Base-by-base conservation (phyloP, 2,329 filamentous ascomycete genomes). In the Xylaria multiplex region DNA sequence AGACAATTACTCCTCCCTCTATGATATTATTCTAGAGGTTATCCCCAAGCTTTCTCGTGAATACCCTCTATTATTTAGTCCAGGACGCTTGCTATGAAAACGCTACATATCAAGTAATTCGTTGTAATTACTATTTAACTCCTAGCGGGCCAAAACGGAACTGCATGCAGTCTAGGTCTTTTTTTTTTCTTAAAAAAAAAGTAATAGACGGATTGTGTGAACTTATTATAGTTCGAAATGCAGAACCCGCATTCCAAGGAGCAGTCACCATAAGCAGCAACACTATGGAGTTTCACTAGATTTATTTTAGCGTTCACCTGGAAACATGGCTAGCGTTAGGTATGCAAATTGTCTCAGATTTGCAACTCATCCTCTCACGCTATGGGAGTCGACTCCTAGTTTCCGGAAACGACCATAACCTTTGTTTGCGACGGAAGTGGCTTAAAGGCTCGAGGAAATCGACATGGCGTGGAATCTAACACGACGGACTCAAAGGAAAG, bases 371-470 rank as follows among this genome's bases (percentile, higher is more conserved):
- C 16, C 19, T 52, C 60, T 43, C 13, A 9, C 24, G 43, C 30
- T 60, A 24, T 37, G 62, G 65, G 19, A 40, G 24, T 53, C 48
- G 56, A 40, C 19, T 45, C 50, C 32, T 52, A 48, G 54, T 67
- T 71, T 69, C 64, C 63, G 70, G 65, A 68, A 66, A 69, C 66
- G 56, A 42, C 8, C 16, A 48, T 55, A 16, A 57, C 40, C 67
- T 73, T 74, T 73, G 68, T 74, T 59, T 46, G 6, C 42, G 54
- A 59, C 59, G 43, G 50, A 65, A 57, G 24, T 65, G 40, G 48
- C 45, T n/a, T 55, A 42, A 56, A 16, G 58, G 30, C 30, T 48
- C 16, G 43, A 55, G 40, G 40, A 40, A 60, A 61, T 37, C 42
- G 40, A 32, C 24, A 19, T 48, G 37, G 49, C 24, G 22, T 40